Conservation (phyloP, 495 filamentous ascomycete species). For the Clohesyomyces aquaticus region DNA sequence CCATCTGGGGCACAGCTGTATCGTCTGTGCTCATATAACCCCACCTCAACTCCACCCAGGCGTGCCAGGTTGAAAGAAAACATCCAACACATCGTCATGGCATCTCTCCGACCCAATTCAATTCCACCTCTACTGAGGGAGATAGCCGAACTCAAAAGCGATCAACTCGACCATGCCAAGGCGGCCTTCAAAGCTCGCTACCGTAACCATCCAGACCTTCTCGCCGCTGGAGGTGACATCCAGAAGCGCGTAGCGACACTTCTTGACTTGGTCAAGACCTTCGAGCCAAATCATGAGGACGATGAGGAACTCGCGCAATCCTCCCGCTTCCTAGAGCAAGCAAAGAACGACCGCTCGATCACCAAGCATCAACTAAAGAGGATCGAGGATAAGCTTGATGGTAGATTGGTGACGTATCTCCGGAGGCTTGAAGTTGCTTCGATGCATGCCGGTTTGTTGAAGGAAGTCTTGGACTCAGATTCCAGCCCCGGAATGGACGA, state of each 20-base stretch:
- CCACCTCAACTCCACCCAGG: too few species aligned
- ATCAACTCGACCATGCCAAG: slow-evolving; percentile 23
- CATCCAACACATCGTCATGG: slow-evolving; percentile 18
- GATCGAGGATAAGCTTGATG: slow-evolving; percentile 23
- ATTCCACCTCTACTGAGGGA: slow-evolving; percentile 20
- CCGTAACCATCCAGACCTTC: not conserved
- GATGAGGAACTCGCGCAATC: slow-evolving; percentile 27
- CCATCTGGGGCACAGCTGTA: too few species aligned
- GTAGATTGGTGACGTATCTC: slow-evolving; percentile 7
- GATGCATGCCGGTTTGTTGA: slow-evolving; percentile 23
- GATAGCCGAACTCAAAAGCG: slow-evolving; percentile 31
- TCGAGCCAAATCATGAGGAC: slow-evolving; percentile 30
- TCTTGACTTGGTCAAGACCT: slow-evolving; percentile 24
- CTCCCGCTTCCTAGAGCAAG: slow-evolving; percentile 28
- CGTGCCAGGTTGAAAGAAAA: too few species aligned
- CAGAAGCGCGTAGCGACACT: slow-evolving; percentile 18
- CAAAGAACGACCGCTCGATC: slow-evolving; percentile 30
- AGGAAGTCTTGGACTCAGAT: slow-evolving; percentile 11
- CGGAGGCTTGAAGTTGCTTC: slow-evolving; percentile 20
- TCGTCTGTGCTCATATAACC: not conserved
- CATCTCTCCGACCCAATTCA: slow-evolving; percentile 2
- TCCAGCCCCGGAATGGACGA: slow-evolving; percentile 12
- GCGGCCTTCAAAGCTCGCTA: slow-evolving; percentile 13
- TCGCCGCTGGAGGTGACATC: slow-evolving; percentile 7
- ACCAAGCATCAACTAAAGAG: slow-evolving; percentile 11